These are phyloP conservation scores for Diaporthe caulivora DNA, from an alignment of 2,329 filamentous ascomycete species.

Conservation along the genomic window DNA sequence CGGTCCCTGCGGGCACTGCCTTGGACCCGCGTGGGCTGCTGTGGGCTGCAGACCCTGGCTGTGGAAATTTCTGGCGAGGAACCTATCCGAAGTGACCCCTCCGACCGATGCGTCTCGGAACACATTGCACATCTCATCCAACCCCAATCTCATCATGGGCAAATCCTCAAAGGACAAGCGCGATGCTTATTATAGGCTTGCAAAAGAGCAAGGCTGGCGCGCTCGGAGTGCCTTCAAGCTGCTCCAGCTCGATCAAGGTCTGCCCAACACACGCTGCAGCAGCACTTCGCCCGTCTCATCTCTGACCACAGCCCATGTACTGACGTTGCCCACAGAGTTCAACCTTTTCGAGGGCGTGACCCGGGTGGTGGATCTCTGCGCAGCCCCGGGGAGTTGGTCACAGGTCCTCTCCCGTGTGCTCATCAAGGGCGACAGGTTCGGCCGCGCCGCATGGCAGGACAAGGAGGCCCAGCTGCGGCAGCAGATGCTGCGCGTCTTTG, in stretches of 20 bases:
- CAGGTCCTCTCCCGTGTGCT: conserved; percentile 94
- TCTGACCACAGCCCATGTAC: conserved; percentile 26
- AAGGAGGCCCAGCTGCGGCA: conserved; percentile 76
- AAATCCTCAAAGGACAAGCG: conserved; percentile 99
- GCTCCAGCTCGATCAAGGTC: conserved; percentile 89
- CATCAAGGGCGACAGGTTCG: conserved; percentile 93
- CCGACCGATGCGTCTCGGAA: not conserved
- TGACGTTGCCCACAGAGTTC: conserved; percentile 74
- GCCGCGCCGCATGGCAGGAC: conserved; percentile 87
- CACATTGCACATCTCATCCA: not conserved
- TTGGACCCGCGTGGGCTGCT: too few relatives aligned
- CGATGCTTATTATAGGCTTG: conserved; percentile 96
- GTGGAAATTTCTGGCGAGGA: conserved; percentile 28
- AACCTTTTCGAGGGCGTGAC: conserved; percentile 92
- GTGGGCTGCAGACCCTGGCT: conserved; percentile 33
- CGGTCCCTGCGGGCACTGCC: not conserved
- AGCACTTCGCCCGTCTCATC: conserved; percentile 32
- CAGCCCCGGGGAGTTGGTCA: conserved; percentile 96
- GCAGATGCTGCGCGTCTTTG: conserved; percentile 68
- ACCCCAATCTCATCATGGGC: conserved; percentile 71
- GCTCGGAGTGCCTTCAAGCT: conserved; percentile 97
- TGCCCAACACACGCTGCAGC: not conserved
- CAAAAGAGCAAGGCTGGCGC: conserved; percentile 99
- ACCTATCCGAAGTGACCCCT: not conserved
- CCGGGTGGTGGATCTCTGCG: conserved; percentile 94